A percentile compares a stretch with the other conserved stretches of the same genome.
phyloP scores from a whole-genome alignment of 2,329 filamentous ascomycete species.

The Herpotrichia juniperi region DNA sequence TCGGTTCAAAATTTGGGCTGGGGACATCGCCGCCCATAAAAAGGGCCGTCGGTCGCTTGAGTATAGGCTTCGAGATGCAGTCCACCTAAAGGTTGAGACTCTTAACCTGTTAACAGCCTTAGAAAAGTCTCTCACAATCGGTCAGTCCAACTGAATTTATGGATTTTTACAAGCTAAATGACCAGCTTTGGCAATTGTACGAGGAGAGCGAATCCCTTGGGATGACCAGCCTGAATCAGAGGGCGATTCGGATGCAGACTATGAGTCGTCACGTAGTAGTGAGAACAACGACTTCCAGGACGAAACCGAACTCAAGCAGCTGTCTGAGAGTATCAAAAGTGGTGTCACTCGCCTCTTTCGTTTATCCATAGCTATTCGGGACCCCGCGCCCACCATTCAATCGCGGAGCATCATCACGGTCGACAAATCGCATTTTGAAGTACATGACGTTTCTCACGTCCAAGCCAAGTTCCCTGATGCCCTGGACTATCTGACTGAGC shows the following conservation, averaged over 20 bases:
- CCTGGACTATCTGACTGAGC: constrained; percentile 18
- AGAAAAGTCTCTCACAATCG: constrained; percentile 20
- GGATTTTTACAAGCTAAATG: background rate
- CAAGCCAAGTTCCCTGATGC: constrained; percentile 26
- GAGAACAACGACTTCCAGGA: background rate
- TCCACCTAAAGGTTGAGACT: constrained; percentile 27
- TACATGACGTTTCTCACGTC: constrained; percentile 33
- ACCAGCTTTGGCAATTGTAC: constrained; percentile 16
- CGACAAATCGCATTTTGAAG: constrained; percentile 32
- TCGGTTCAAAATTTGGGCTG: constrained; percentile 41
- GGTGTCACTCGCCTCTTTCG: constrained; percentile 38
- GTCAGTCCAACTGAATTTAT: constrained; percentile 11
- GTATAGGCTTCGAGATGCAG: constrained; percentile 39
- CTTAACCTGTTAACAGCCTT: constrained; percentile 25
- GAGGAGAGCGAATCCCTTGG: constrained; percentile 23
- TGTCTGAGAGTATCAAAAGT: constrained; percentile 22
- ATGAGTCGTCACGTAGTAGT: background rate
- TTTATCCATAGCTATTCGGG: constrained; percentile 38
- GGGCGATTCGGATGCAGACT: constrained; percentile 15
- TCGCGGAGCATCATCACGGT: constrained; percentile 26
- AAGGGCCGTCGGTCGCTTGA: constrained; percentile 38
- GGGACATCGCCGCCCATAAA: constrained; percentile 43
- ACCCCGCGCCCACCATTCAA: constrained; percentile 39
- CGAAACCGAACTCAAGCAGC: constrained; percentile 31
- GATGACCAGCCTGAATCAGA: constrained; percentile 21